Conservation (phyloP, 306 rosid species). For the Inga leiocalycina region DNA sequence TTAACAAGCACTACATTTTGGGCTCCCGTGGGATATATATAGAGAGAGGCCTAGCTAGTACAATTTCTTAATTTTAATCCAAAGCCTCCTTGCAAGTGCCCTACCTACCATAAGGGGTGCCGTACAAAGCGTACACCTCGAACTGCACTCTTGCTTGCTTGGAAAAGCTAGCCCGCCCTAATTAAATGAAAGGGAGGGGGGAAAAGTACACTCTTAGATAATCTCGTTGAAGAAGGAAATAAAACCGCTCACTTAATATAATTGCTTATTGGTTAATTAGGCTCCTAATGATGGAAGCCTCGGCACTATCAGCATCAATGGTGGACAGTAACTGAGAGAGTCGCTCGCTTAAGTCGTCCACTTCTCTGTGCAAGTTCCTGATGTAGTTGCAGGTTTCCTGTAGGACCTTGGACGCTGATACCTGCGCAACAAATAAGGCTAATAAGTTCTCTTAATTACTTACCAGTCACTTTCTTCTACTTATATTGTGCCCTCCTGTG, state of each 20-base stretch:
- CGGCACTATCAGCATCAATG: constrained; percentile 90
- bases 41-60: constrained; percentile 7
- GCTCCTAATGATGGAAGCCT: constrained; percentile 93
- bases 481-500: not conserved
- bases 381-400: constrained; percentile 99
- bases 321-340: constrained; percentile 86
- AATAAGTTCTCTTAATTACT: constrained; percentile 7
- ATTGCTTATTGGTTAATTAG: constrained; percentile 67
- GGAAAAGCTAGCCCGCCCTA: constrained; percentile 27
- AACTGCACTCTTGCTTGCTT: constrained; percentile 21
- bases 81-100: constrained; percentile 31
- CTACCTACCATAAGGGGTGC: constrained; percentile 37
- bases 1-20: constrained; percentile 26
- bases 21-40: constrained; percentile 42
- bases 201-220: constrained; percentile 37
- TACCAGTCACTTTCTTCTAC: constrained; percentile 16
- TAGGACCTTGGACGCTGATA: constrained; percentile 96
- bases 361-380: constrained; percentile 84
- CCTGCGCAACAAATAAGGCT: constrained; percentile 51
- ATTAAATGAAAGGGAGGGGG: not conserved
- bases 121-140: constrained; percentile 34
- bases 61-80: constrained; percentile 38
- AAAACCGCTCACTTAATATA: not conserved
- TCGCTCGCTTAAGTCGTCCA: constrained; percentile 88
- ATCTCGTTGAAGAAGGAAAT: constrained; percentile 14